phyloP scores from a whole-genome alignment of 2,329 filamentous ascomycete genomes.

The Didymellaceae sp. region DNA sequence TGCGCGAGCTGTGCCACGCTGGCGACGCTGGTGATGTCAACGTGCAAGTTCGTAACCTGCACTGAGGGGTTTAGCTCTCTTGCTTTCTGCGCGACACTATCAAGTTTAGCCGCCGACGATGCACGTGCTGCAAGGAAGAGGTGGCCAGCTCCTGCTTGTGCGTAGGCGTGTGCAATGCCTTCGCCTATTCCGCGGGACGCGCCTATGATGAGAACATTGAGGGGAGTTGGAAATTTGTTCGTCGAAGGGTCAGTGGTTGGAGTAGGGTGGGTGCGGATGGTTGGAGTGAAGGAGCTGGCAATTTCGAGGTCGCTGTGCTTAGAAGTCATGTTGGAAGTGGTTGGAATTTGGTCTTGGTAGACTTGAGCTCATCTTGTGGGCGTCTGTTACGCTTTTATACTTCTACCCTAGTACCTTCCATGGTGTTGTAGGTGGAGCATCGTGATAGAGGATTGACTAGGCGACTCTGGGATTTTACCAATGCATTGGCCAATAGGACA shows the following conservation, averaged over 20 bases:
- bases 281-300: conserved; percentile 4
- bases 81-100: conserved; percentile 19
- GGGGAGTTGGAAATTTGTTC: conserved; percentile 27
- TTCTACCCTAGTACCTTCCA: too few species aligned
- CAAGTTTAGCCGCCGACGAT: conserved; percentile 25
- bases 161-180: conserved; percentile 39
- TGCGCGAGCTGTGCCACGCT: conserved; percentile 35
- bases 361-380: too few species aligned
- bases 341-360: background rate
- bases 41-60: conserved; percentile 9
- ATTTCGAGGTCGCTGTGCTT: background rate
- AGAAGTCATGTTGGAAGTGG: too few species aligned
- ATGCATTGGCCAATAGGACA: too few species aligned
- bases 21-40: conserved; percentile 39
- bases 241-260: conserved; percentile 21
- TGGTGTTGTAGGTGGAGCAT: too few species aligned
- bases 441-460: too few species aligned
- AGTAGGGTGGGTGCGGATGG: conserved; percentile 18
- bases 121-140: conserved; percentile 36
- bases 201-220: conserved; percentile 43
- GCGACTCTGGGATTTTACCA: too few species aligned
- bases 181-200: conserved; percentile 44
- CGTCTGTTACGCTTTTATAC: too few species aligned
- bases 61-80: conserved; percentile 16
- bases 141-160: conserved; percentile 31